Evolutionary conservation across 768 basidiomycete genomes (phyloP), one percentile per base, ranked within the genome.

Genomic region (Tricholoma hemisulphureum): DNA sequence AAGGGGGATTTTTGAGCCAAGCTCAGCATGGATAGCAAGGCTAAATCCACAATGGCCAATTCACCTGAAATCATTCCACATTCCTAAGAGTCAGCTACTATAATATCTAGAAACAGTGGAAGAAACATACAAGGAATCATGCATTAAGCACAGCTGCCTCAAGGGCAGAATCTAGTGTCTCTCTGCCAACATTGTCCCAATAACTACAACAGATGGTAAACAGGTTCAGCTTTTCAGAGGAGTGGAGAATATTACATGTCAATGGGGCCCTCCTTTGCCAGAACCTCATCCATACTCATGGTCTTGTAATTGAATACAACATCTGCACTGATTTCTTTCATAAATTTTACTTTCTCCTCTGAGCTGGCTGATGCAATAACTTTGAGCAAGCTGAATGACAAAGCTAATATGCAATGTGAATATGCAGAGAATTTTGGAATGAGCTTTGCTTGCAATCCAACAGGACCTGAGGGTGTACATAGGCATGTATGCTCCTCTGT

Each of bases 181-280:
- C 78, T 2, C 86, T 85, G 9, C 84, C 85, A 10, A 87, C 85
- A 41, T 82, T 79, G 59, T 85, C 83, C 80, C 80, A 83, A 61
- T 75, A 83, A 28, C 79, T 80, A 49, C 21, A 21, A 32, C 51
- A 10, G 37, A 24, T 4, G 6, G 6, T 49, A 14, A 2, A 14
- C 49, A 2, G 50, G 9, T 14, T n/a, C 6, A 16, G 4, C 6
- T 34, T 4, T 6, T 8, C 20, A 37, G 29, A 32, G 18, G 11
- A n/a, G 11, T 3, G 8, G 9, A 4, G 7, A 18, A 43, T 63
- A 75, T 26, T 58, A 78, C 77, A 80, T 69, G 54, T 81, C 74
- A 31, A 81, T 34, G 34, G 70, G 72, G n/a, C 75, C 73, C 50
- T 75, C 59, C 55, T 71, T 64, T 54, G 63, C 48, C 14, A 80